Evolutionary conservation across 2,329 filamentous ascomycete genomes (phyloP).

Genomic region (Pseudogymnoascus sp.): DNA sequence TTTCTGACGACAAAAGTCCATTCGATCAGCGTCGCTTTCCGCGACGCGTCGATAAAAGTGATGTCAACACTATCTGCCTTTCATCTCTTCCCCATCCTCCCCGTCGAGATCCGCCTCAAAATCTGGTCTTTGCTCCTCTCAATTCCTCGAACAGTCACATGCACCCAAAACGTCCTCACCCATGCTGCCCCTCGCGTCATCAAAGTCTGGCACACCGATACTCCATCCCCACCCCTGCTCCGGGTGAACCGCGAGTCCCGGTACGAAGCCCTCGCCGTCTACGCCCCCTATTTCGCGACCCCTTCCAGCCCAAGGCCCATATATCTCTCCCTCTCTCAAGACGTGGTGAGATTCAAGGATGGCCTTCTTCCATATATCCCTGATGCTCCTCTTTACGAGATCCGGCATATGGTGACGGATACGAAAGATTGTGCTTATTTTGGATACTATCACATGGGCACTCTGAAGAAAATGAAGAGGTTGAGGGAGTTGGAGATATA

Average conservation of each 20-base stretch:
- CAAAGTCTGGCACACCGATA: not conserved
- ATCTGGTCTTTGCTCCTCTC: constrained; percentile 18
- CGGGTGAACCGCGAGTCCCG: constrained; percentile 11
- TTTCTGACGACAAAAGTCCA: not conserved
- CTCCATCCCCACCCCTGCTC: constrained; percentile 9
- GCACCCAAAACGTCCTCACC: constrained; percentile 12
- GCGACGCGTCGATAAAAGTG: not conserved
- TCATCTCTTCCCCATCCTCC: constrained; percentile 21
- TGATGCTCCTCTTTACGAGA: constrained; percentile 10
- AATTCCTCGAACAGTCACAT: constrained; percentile 16
- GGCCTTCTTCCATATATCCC: constrained; percentile 17
- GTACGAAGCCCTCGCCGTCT: constrained; percentile 13
- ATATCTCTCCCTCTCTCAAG: constrained; percentile 17
- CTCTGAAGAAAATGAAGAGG: constrained; percentile 17
- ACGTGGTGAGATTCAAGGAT: constrained; percentile 18
- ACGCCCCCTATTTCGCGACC: constrained; percentile 17
- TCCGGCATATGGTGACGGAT: constrained; percentile 18
- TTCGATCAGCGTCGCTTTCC: not conserved
- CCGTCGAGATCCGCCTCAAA: constrained; percentile 23
- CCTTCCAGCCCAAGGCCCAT: constrained; percentile 11
- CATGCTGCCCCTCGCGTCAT: constrained; percentile 2
- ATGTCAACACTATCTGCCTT: constrained; percentile 15
- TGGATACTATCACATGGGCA: constrained; percentile 21
- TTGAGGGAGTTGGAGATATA: constrained; percentile 19
- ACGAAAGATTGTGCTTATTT: constrained; percentile 22